Percentiles rank a stretch among this genome's conserved stretches.
phyloP scores from a whole-genome alignment of 768 basidiomycete species.

The Mycena olivaceomarginata region DNA sequence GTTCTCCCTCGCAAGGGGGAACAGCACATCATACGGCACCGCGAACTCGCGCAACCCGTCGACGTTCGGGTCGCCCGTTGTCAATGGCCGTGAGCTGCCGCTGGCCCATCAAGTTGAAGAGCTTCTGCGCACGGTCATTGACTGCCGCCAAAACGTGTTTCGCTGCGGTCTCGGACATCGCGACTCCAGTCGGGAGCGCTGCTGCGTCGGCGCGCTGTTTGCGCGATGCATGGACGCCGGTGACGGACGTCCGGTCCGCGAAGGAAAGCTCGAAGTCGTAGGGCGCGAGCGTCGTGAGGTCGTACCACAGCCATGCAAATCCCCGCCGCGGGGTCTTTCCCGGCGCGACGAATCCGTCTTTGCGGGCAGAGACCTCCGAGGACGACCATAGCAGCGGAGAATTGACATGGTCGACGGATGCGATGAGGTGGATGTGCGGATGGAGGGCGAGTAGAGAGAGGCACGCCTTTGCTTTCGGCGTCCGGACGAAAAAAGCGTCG shows the following conservation, averaged over 20 bases:
- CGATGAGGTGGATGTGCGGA: constrained; percentile 87
- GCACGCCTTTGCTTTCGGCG: constrained; percentile 75
- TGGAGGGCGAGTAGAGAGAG: constrained; percentile 85
- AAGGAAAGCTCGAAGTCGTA: constrained; percentile 80
- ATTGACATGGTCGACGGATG: constrained; percentile 92
- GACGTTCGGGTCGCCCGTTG: constrained; percentile 51
- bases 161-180: constrained; percentile 86
- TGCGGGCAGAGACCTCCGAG: constrained; percentile 76
- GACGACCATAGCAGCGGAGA: constrained; percentile 90
- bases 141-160: constrained; percentile 91
- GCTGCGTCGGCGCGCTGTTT: constrained; percentile 55
- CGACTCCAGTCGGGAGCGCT: constrained; percentile 44
- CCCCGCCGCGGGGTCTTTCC: constrained; percentile 62
- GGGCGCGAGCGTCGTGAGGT: constrained; percentile 88
- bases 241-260: constrained; percentile 19
- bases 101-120: constrained; percentile 84
- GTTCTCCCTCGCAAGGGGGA: constrained; percentile 83
- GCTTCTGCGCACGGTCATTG: constrained; percentile 88
- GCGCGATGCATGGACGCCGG: not conserved
- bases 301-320: constrained; percentile 91
- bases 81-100: constrained; percentile 81
- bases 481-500: constrained; percentile 84
- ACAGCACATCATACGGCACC: constrained; percentile 80
- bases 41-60: constrained; percentile 73
- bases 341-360: constrained; percentile 53